Percentiles rank a stretch among this genome's conserved stretches.
Evolutionary conservation across 2,329 filamentous ascomycete genomes (phyloP).

Genomic region (Cercospora zeae-maydis): DNA sequence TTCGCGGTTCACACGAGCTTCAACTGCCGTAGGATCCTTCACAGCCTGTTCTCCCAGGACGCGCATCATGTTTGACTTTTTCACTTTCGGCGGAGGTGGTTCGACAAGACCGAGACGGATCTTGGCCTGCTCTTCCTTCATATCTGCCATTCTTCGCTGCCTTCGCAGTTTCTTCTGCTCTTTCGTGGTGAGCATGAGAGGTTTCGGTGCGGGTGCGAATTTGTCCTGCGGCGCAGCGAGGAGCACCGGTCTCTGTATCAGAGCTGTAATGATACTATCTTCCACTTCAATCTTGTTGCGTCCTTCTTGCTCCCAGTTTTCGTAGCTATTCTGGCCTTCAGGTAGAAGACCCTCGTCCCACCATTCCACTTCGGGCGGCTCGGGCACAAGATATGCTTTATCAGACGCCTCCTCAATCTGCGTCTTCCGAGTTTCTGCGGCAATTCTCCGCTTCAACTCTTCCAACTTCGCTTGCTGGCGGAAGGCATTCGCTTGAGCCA

Average conservation of each 20-base stretch:
- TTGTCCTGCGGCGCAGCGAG: slow-evolving; percentile 90
- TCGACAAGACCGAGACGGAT: slow-evolving; percentile 86
- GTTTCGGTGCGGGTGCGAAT: slow-evolving; percentile 71
- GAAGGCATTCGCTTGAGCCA: slow-evolving; percentile 85
- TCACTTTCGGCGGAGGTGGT: slow-evolving; percentile 90
- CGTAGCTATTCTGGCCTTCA: slow-evolving; percentile 63
- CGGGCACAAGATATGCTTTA: slow-evolving; percentile 75
- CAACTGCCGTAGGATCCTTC: slow-evolving; percentile 94
- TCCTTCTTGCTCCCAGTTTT: slow-evolving; percentile 58
- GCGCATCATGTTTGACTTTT: slow-evolving; percentile 96
- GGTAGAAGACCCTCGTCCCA: slow-evolving; percentile 89
- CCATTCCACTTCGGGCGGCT: slow-evolving; percentile 89
- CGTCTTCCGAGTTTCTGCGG: slow-evolving; percentile 79
- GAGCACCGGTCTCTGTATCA: slow-evolving; percentile 88
- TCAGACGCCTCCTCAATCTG: slow-evolving; percentile 93
- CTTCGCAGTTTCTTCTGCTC: slow-evolving; percentile 89
- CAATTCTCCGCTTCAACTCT: slow-evolving; percentile 90
- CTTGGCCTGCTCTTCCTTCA: slow-evolving; percentile 96
- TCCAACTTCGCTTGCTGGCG: slow-evolving; percentile 85
- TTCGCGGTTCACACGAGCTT: slow-evolving; percentile 87
- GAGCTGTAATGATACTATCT: slow-evolving; percentile 85
- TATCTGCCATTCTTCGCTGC: slow-evolving; percentile 83
- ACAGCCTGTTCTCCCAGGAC: slow-evolving; percentile 89
- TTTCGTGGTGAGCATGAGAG: slow-evolving; percentile 86
- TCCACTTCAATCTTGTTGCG: slow-evolving; percentile 69